phyloP scores from a whole-genome alignment of 371 early-diverging fungal genomes.

The Mucor saturninus region DNA sequence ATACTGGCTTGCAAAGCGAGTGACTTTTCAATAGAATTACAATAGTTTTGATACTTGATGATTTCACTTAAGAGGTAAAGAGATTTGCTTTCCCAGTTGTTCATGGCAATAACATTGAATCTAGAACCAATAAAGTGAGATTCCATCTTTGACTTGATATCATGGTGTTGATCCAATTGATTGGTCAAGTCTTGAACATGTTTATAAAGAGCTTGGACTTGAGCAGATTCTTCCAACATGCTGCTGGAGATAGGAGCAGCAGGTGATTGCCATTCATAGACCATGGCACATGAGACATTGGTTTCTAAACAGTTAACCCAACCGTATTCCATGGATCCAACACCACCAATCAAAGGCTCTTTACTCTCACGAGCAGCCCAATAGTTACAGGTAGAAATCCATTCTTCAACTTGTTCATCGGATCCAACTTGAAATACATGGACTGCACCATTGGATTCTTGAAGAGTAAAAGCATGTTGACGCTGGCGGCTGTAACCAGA shows the following conservation, averaged over 20 bases:
- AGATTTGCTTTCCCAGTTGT: conserved; percentile 87
- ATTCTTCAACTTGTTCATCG: conserved; percentile 70
- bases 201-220: conserved; percentile 33
- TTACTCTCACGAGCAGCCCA: conserved; percentile 92
- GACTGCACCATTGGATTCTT: conserved; percentile 77
- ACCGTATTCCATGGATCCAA: conserved; percentile 89
- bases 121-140: conserved; percentile 54
- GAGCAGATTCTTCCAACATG: conserved; percentile 36
- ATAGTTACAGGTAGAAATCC: conserved; percentile 88
- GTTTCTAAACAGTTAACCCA: conserved; percentile 71
- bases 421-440: conserved; percentile 83
- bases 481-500: conserved; percentile 80
- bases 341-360: conserved; percentile 84
- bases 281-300: not conserved
- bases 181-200: conserved; percentile 37
- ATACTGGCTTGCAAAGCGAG: conserved; percentile 39
- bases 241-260: conserved; percentile 40
- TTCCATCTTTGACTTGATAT: conserved; percentile 49
- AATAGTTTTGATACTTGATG: conserved; percentile 88
- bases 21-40: conserved; percentile 75
- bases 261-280: conserved; percentile 47
- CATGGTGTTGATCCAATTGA: conserved; percentile 46
- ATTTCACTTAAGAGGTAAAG: conserved; percentile 83
- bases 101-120: conserved; percentile 65
- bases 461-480: conserved; percentile 84